Base-by-base conservation (phyloP, 2,329 filamentous ascomycete species). In the Trichoderma semiorbis region DNA sequence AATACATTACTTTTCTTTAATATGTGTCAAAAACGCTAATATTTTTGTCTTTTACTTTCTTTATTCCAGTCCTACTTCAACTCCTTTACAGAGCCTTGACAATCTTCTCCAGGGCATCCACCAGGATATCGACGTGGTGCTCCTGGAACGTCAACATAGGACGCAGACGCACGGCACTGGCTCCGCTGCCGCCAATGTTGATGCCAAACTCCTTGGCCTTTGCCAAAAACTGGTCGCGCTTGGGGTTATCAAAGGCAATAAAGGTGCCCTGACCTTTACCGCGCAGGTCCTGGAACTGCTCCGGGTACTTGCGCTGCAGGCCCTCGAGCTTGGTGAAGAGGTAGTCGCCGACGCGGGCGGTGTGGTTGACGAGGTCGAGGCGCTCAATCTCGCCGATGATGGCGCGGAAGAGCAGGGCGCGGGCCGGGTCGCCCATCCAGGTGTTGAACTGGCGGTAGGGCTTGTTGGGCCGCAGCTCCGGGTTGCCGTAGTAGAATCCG, bases 361-460 rank as follows among this genome's bases (percentile, higher is more conserved):
- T 97, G 83, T 94, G 87, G 79, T 89, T 85, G 66, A 97, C 93
- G n/a, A 97, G 87, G 77, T 92, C 88, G 71, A 93, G 85, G 65
- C 89, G 85, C 82, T 94, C 85, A 71, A 97, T 91, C 84, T 97
- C 94, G 72, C 92, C 83, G 79, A 95, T 89, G 83, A 97, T 97
- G 78, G 90, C 92, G 74, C 92, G 90, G 91, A 97, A 97, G 75
- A 97, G 87, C 73, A 97, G 85, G 18, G 92, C 93, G 73, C 93
- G 91, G 16, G 92, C 91, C 18, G 94, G 94, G 84, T 97, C 94
- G 78, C 94, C 94, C 92, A 97, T 97, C 94, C 94, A 97, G 63
- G 94, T 97, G 87, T 97, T 97, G 88, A 97, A 97, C 84, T 97
- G 94, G 74, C 94, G 91, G 86, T 97, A 97, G 7, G 95, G 92